A percentile compares a stretch with the other conserved stretches of the same genome.
Conservation (phyloP, 768 basidiomycete genomes). For the Russula vinacea region DNA sequence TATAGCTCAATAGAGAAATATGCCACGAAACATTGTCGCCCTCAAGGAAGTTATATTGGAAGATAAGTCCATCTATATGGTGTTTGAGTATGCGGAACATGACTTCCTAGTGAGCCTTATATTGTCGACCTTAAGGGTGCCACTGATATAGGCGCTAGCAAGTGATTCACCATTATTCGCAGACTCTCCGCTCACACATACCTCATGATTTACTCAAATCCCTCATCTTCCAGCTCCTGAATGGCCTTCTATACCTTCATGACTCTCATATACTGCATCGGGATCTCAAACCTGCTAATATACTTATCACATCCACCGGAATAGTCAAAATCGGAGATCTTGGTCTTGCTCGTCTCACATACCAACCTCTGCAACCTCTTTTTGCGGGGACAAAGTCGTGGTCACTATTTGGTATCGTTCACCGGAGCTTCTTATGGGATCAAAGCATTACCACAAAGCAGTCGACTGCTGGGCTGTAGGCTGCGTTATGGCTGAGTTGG, state of each 20-base stretch:
- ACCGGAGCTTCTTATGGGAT: constrained; percentile 92
- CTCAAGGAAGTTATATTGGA: constrained; percentile 94
- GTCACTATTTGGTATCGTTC: constrained; percentile 99
- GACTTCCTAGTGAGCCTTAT: constrained; percentile 78
- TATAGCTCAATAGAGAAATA: constrained; percentile 83
- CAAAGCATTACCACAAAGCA: constrained; percentile 96
- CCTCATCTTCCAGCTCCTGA: constrained; percentile 88
- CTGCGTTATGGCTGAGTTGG: constrained; percentile 94
- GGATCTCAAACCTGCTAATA: constrained; percentile 97
- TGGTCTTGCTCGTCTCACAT: constrained; percentile 87
- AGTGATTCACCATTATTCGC: constrained; percentile 98
- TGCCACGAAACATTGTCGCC: constrained; percentile 87
- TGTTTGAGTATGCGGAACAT: constrained; percentile 98
- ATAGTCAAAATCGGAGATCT: constrained; percentile 98
- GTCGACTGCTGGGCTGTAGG: constrained; percentile 98
- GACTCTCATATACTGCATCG: constrained; percentile 93
- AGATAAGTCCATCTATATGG: constrained; percentile 99
- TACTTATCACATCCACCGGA: constrained; percentile 85
- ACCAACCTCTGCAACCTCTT: constrained; percentile 87
- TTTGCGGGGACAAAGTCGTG: constrained; percentile 95
- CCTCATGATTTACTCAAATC: constrained; percentile 82
- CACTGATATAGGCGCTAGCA: constrained; percentile 52
- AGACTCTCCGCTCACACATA: constrained; percentile 77
- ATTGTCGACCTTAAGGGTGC: background rate
- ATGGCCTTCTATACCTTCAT: constrained; percentile 93